phyloP scores from a whole-genome alignment of 805 yeast genomes.

The Martiniozyma abietophila region DNA sequence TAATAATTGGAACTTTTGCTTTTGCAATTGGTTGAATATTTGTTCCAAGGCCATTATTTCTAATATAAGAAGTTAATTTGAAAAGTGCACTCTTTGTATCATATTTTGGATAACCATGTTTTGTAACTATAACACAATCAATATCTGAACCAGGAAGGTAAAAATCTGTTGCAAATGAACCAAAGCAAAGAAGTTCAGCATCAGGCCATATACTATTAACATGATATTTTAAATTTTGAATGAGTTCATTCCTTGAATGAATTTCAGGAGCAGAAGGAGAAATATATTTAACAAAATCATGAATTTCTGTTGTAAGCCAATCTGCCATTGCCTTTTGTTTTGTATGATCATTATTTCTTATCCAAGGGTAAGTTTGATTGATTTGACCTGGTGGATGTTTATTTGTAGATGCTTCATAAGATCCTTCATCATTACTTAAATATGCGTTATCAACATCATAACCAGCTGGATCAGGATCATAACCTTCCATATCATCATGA shows the following conservation, averaged over 20 bases:
- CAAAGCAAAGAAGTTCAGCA: conserved; percentile 78
- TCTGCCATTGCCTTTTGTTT: conserved; percentile 69
- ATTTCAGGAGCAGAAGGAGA: conserved; percentile 79
- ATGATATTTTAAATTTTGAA: conserved; percentile 46
- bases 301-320: conserved; percentile 80
- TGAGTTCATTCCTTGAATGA: conserved; percentile 52
- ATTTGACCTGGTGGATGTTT: conserved; percentile 21
- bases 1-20: conserved; percentile 91
- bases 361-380: conserved; percentile 57
- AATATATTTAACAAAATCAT: conserved; percentile 74
- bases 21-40: conserved; percentile 78
- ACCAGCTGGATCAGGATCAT: conserved; percentile 12
- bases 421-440: conserved; percentile 36
- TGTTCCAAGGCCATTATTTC: conserved; percentile 51
- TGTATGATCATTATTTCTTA: conserved; percentile 67
- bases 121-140: conserved; percentile 78
- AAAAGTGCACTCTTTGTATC: conserved; percentile 61
- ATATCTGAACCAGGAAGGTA: conserved; percentile 94
- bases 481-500: conserved; percentile 25
- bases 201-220: conserved; percentile 61
- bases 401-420: conserved; percentile 20
- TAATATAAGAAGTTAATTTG: conserved; percentile 61
- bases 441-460: conserved; percentile 30
- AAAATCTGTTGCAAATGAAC: conserved; percentile 88
- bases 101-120: conserved; percentile 36